Base-by-base conservation (phyloP, 257 asterid genomes). In the Nicotiana benthamiana region DNA sequence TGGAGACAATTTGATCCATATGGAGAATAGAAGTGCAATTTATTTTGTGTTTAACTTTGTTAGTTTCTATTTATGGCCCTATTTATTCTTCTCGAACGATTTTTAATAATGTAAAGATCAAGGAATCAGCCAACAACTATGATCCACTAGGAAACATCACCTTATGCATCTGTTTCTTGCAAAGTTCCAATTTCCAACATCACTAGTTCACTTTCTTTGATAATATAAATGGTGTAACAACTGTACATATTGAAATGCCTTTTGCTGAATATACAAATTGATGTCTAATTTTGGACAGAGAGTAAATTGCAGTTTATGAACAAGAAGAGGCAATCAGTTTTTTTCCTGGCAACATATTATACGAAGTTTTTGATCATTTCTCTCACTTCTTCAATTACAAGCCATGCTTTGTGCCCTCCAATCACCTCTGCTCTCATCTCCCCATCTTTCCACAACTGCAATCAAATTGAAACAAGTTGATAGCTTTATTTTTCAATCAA, bases 391-490 rank as follows among this genome's bases (percentile, higher is more conserved):
- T 95, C 98, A 26, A 95, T 87, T 28, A 95, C 99, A 82, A 96
- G 97, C 99, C 99, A 92, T 18, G 94, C 98, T 84, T 91, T 90
- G 86, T 95, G 96, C 59, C 99, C 98, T 86, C 99, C 98, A 28
- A 94, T 91, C 82, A 92, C 97, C 81, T 96, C 97, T 77, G 88
- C 98, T 83, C 90, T 91, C 97, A 93, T 92, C 79, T 96, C 99
- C 66, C 98, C 99, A 81, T 92, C 98, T 83, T 90, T 90, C 98
- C 99, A 92, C 36, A 96, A 74, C 98, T 93, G 90, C 85, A 51
- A 26, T 26, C 16, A 28, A 57, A 24, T 12, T 36, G 22, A 79
- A 46, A 7, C 22, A 34, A 57, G 0, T 2, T 9, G 10, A 59
- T 70, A 10, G 54, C 8, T 51, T 75, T 4, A 13, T 75, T 48